Evolutionary conservation across 1,284 basidiomycete species (phyloP).

Genomic region (Ceratobasidium papillatum): DNA sequence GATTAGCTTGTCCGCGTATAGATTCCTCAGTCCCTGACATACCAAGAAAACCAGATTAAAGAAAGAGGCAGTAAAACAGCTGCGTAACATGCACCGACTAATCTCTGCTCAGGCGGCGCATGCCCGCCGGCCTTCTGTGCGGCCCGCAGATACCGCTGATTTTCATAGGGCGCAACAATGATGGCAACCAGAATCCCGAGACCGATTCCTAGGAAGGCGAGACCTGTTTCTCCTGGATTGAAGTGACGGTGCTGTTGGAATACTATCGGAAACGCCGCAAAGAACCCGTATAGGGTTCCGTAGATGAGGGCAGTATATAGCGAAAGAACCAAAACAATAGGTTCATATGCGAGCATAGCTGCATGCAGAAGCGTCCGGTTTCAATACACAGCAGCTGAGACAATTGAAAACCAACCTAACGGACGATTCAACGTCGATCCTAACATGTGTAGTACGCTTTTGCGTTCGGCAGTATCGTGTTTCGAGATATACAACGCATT

Average conservation of each 20-base stretch:
- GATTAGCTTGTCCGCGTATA: conserved; percentile 41
- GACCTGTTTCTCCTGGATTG: conserved; percentile 65
- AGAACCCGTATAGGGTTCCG: conserved; percentile 65
- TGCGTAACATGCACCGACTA: conserved; percentile 66
- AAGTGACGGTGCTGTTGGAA: conserved; percentile 69
- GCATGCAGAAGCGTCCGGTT: not conserved
- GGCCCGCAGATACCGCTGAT: conserved; percentile 63
- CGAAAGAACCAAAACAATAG: conserved; percentile 71
- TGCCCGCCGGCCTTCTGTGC: conserved; percentile 62
- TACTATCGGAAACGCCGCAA: conserved; percentile 69
- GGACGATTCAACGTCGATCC: conserved; percentile 64
- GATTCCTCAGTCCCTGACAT: conserved; percentile 28
- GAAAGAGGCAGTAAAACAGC: conserved; percentile 65
- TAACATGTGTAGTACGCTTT: conserved; percentile 52
- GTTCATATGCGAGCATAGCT: conserved; percentile 73
- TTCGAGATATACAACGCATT: not conserved
- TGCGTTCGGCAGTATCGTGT: not conserved
- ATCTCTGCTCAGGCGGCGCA: conserved; percentile 70
- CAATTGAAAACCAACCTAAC: conserved; percentile 58
- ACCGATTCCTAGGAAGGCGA: conserved; percentile 72
- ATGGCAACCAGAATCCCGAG: conserved; percentile 66
- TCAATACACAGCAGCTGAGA: not conserved
- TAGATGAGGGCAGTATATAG: conserved; percentile 76
- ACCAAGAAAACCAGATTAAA: conserved; percentile 70
- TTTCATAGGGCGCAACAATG: conserved; percentile 63